These are phyloP conservation scores for Pseudozyma hubeiensis DNA, from an alignment of 1,284 basidiomycete species.

Conservation along the genomic window DNA sequence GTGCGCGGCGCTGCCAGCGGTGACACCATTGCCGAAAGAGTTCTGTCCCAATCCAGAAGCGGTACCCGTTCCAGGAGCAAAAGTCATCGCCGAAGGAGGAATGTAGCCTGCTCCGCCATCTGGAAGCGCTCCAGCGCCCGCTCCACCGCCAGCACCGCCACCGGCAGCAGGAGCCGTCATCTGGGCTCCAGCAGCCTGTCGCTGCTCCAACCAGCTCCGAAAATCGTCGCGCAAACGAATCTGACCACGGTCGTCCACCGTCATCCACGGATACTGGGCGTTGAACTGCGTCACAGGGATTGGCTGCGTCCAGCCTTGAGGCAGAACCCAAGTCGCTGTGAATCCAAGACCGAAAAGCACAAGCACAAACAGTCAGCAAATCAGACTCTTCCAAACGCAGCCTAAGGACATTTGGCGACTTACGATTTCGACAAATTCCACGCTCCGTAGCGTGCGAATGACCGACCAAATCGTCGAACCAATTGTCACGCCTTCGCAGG, in stretches of 20 bases:
- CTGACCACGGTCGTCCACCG: conserved; percentile 28
- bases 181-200: not conserved
- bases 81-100: conserved; percentile 14
- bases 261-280: conserved; percentile 44
- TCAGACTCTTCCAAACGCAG: not conserved
- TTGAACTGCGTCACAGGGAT: conserved; percentile 42
- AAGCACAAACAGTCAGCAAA: not conserved
- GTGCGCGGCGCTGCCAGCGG: conserved; percentile 28
- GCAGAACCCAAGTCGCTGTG: conserved; percentile 41
- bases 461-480: conserved; percentile 14
- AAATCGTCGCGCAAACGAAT: conserved; percentile 25
- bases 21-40: conserved; percentile 28
- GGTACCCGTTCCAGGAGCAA: conserved; percentile 3
- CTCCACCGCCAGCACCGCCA: not conserved
- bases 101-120: conserved; percentile 30
- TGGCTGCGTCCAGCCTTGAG: conserved; percentile 31
- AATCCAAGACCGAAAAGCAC: not conserved
- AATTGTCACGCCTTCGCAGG: conserved; percentile 23
- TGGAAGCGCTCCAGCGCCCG: not conserved
- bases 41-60: conserved; percentile 9
- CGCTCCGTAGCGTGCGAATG: conserved; percentile 21
- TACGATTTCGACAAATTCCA: conserved; percentile 30
- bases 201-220: conserved; percentile 30
- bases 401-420: conserved; percentile 1
- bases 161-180: not conserved